Conservation (phyloP, 2,329 filamentous ascomycete genomes). For the Aurifilum marmelostoma region DNA sequence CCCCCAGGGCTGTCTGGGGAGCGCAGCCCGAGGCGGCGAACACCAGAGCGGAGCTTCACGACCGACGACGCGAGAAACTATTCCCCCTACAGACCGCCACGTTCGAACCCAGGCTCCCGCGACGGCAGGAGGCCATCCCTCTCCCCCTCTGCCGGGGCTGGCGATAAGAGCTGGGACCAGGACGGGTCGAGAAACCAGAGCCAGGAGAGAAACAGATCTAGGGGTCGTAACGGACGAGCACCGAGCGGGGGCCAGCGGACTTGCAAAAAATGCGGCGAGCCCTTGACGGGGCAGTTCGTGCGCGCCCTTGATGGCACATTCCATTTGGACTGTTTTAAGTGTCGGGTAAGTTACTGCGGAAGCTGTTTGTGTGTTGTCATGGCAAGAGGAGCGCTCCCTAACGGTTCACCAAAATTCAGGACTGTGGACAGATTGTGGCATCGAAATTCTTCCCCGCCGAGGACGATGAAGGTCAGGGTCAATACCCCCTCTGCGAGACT, state of each 20-base stretch:
- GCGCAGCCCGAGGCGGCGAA: conserved; percentile 38
- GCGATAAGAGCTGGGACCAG: conserved; percentile 29
- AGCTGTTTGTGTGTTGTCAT: background rate
- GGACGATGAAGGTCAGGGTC: conserved; percentile 79
- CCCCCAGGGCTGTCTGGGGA: conserved; percentile 45
- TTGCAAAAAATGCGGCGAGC: conserved; percentile 87
- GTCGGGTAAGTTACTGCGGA: conserved; percentile 67
- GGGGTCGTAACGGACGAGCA: conserved; percentile 56
- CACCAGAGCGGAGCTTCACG: conserved; percentile 31
- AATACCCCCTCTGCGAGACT: conserved; percentile 96
- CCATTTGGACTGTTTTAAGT: conserved; percentile 97
- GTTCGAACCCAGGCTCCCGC: conserved; percentile 32
- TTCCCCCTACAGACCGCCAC: conserved; percentile 36
- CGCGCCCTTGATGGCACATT: conserved; percentile 91
- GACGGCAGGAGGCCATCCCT: conserved; percentile 28
- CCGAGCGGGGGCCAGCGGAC: conserved; percentile 64
- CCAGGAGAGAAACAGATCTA: conserved; percentile 61
- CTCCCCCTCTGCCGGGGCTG: conserved; percentile 26
- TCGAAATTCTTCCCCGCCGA: conserved; percentile 99
- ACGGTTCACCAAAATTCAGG: conserved; percentile 56
- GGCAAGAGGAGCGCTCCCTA: conserved; percentile 17
- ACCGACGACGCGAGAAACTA: conserved; percentile 31
- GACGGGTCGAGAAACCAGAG: conserved; percentile 49
- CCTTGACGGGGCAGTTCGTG: conserved; percentile 93
- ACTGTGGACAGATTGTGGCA: conserved; percentile 94